These are phyloP conservation scores for Rhinocladiella mackenziei DNA, from an alignment of 2,329 filamentous ascomycete species.

Conservation along the genomic window DNA sequence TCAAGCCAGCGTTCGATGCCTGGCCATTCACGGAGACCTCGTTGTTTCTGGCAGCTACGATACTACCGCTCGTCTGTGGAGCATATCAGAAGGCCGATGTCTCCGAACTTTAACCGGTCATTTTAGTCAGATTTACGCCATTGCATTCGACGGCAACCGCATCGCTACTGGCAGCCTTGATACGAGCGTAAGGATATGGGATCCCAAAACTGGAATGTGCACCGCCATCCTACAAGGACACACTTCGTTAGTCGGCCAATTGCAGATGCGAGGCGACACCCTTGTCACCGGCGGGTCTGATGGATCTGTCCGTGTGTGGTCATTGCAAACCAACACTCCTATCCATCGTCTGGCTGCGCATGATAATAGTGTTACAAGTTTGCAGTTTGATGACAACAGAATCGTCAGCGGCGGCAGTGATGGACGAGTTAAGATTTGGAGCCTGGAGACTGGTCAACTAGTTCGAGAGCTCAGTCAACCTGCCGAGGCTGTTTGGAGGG, in stretches of 20 bases:
- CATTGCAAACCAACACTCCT: conserved; percentile 79
- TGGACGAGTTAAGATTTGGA: conserved; percentile 98
- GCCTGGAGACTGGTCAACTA: conserved; percentile 82
- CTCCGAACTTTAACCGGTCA: conserved; percentile 86
- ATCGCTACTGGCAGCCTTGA: conserved; percentile 95
- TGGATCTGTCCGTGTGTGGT: conserved; percentile 95
- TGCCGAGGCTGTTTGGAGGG: conserved; percentile 93
- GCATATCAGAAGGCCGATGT: conserved; percentile 90
- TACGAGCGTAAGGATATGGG: conserved; percentile 96
- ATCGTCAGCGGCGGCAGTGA: conserved; percentile 96
- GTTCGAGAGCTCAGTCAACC: conserved; percentile 88
- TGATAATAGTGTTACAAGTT: conserved; percentile 95
- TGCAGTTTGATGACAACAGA: conserved; percentile 93
- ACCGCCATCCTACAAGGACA: conserved; percentile 92
- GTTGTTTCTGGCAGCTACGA: conserved; percentile 99
- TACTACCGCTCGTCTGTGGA: conserved; percentile 95
- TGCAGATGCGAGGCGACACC: conserved; percentile 92
- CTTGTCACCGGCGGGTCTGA: conserved; percentile 95
- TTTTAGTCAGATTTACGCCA: conserved; percentile 98
- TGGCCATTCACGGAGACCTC: conserved; percentile 93
- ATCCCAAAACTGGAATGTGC: conserved; percentile 79
- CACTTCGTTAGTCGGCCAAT: conserved; percentile 90
- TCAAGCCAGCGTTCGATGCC: conserved; percentile 88
- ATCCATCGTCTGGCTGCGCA: conserved; percentile 94
- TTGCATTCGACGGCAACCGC: conserved; percentile 89